A percentile compares a stretch with the other conserved stretches of the same genome.
These are phyloP conservation scores for Tetrahymena elliotti DNA, from an alignment of 73 alveolate species.

Conservation along the genomic window DNA sequence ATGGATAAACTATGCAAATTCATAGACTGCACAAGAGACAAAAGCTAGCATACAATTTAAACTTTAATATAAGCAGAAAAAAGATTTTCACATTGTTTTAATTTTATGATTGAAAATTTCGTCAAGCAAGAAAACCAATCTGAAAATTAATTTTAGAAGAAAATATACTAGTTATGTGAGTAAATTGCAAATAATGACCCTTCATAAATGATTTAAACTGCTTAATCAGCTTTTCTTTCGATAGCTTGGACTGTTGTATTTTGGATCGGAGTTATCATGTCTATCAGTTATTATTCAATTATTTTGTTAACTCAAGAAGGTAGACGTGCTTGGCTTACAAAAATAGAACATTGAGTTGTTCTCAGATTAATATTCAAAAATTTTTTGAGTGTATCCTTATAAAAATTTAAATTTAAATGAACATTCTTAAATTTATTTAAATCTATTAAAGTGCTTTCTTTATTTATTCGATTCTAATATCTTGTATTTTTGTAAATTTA, in stretches of 20 bases:
- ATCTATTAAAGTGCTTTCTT: too few species aligned
- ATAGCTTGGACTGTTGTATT: background rate
- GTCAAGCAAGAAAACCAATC: background rate
- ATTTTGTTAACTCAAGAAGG: background rate
- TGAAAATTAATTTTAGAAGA: background rate
- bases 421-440: too few species aligned
- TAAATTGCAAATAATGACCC: background rate
- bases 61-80: background rate
- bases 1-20: background rate
- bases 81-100: background rate
- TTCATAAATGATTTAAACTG: background rate
- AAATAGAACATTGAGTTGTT: background rate
- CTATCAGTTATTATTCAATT: background rate
- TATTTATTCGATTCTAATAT: too few species aligned
- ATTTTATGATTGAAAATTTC: background rate
- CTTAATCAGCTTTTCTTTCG: background rate
- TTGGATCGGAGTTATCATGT: background rate
- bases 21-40: background rate
- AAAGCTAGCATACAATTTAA: background rate
- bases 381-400: too few species aligned
- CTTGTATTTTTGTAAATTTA: too few species aligned
- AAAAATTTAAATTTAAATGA: too few species aligned
- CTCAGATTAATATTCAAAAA: too few species aligned
- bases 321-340: background rate
- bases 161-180: background rate